Evolutionary conservation across 495 filamentous ascomycete species (phyloP), one percentile per base, ranked within the genome.

Genomic region (Hypoxylon cercidicola): DNA sequence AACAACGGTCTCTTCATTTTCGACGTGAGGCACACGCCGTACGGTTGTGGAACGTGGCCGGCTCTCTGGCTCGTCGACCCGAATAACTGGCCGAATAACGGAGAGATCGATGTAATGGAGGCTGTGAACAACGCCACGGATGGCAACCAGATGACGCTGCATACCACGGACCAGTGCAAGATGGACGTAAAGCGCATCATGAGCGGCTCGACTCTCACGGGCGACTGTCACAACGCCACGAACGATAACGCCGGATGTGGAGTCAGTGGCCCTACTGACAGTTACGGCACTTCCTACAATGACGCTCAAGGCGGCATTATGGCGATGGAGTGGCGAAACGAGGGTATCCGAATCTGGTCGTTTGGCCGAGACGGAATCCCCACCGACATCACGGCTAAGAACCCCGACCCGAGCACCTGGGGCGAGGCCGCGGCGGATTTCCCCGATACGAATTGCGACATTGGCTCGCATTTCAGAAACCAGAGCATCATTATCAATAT

Each of bases 61-160:
- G 85, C 85, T 7, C 79, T 86, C 69, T 88, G 81, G 78, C 78
- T 84, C n/a, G 60, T 62, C 18, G 70, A 79, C 35, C 85, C 84
- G 53, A 60, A 72, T 32, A 78, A 85, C 78, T 92, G 89, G 89
- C 89, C 89, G 20, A 72, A 72, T n/a, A 79, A 85, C 63, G 89
- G 89, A 55, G 88, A 92, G 70, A 88, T 91, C 66, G 89, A 92
- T 57, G 82, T 92, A 45, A 88, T 93, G 76, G 89, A 92, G 73
- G 85, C 88, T 37, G 87, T 87, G 49, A 89, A 90, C 78, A 68
- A 75, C 21, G 73, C 68, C 16, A 71, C 78, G 12, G 66, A 76
- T 32, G 74, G 75, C 25, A 89, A 90, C 73, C 77, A 82, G 34
- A 86, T 90, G 81, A 84, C 88, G 39, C 79, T 91, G 4, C 89